Evolutionary conservation across 2,329 filamentous ascomycete species (phyloP), one percentile per base, ranked within the genome.

Genomic region (Cladosporium cucumerinum): DNA sequence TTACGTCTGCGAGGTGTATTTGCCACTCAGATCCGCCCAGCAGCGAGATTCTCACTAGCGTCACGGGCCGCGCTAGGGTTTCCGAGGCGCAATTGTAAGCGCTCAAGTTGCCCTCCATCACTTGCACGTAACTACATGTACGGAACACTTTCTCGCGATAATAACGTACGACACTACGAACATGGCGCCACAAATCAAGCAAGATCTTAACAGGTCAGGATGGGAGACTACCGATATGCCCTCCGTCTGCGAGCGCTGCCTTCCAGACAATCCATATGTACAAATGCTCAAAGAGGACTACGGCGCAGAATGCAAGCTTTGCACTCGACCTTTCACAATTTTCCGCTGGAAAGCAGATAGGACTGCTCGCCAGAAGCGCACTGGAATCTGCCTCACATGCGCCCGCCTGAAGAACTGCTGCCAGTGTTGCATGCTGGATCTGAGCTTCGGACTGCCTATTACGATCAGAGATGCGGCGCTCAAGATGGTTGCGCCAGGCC

Each of bases 201-300:
- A 96, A 77, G 93, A 97, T 76, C 85, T 97, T 55, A 97, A 98
- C 80, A 87, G 95, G 62, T 95, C 93, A 21, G 95, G 95, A 66
- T 97, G 93, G 93, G 95, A 99, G 80, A 90, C 92, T 34, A 95
- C 92, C 57, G 92, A 95, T 78, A 93, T 95, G 73, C 92, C 92
- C 10, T 93, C 90, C 2, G 90, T 95, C 36, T 95, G 87, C 82
- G 95, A 99, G 79, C 93, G 89, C 75, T 99, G 95, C 77, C 86
- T 99, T 2, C 93, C 94, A 18, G 93, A 97, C 67, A 98, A 98
- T 73, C 94, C 94, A 1, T 99, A 96, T 74, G 95, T 99, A 51
- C 95, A 98, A 79, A 98, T 99, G 93, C 84, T 99, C 66, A 99
- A 99, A 80, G 93, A 98, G 76, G 94, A 99, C 78, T 89, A 96